Evolutionary conservation across 2,329 filamentous ascomycete species (phyloP).

Genomic region (Colletotrichum neosansevieriae): DNA sequence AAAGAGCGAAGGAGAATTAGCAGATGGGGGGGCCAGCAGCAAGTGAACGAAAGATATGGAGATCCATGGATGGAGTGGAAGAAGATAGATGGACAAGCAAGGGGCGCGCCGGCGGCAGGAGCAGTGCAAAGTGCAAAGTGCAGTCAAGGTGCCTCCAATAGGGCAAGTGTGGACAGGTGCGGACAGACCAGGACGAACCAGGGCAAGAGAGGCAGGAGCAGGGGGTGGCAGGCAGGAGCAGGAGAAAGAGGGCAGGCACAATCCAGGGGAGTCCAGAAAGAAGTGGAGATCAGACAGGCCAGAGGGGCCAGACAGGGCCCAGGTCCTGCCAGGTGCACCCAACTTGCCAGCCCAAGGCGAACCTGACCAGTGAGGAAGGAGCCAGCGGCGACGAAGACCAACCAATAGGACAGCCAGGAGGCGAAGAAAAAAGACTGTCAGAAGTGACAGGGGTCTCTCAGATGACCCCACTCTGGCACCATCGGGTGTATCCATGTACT

Average conservation of each 20-base stretch:
- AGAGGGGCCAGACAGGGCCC: slow-evolving; percentile 24
- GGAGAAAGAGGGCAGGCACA: not conserved
- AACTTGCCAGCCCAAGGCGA: slow-evolving; percentile 32
- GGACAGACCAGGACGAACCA: not conserved
- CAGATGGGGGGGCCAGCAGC: slow-evolving; percentile 47
- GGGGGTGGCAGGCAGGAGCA: slow-evolving; percentile 5
- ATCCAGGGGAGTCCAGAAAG: slow-evolving; percentile 30
- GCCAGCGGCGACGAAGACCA: slow-evolving; percentile 19
- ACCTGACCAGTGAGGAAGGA: slow-evolving; percentile 15
- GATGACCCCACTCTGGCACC: slow-evolving; percentile 6
- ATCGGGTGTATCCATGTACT: slow-evolving; percentile 8
- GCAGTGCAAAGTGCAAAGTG: not conserved
- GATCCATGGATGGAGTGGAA: slow-evolving; percentile 49
- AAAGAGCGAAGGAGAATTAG: slow-evolving; percentile 47
- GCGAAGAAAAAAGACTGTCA: not conserved
- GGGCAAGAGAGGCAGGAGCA: slow-evolving; percentile 41
- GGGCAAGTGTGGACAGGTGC: not conserved
- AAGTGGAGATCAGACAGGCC: slow-evolving; percentile 32
- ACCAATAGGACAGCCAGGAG: slow-evolving; percentile 31
- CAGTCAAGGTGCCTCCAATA: slow-evolving; percentile 31
- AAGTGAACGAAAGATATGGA: slow-evolving; percentile 44
- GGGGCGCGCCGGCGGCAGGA: slow-evolving; percentile 40
- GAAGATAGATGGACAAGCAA: slow-evolving; percentile 48
- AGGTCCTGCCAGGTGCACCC: slow-evolving; percentile 32
- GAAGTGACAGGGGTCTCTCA: slow-evolving; percentile 23